Base-by-base conservation (phyloP, 176 grass and related monocot species). In the Rhynchospora tenuis region DNA sequence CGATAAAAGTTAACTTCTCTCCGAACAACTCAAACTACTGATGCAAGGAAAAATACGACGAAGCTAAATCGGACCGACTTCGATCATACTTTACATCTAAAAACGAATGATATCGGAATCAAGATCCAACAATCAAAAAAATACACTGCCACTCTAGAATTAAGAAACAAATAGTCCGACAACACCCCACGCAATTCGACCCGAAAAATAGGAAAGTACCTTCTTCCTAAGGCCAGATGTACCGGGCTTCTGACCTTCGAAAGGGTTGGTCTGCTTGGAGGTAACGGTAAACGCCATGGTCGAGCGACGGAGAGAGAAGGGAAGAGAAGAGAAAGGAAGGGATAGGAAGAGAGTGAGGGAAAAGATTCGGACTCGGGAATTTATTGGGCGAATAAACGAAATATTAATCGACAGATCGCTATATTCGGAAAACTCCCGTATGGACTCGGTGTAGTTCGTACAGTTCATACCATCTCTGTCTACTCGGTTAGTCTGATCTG, bases 221-320 rank as follows among this genome's bases (percentile, higher is more conserved):
- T 95, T 98, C 86, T 98, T 98, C 44, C 96, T 78, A 61, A 98
- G 96, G 78, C 96, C 96, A 67, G 96, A 98, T 51, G 96, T 98
- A 24, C 96, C 96, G 52, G 96, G 96, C 88, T 98, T 98, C 89
- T 98, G 96, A 63, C 96, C 96, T 7, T 98, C 96, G 84, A 90
- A 89, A 65, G 93, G 93, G 77, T 64, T 88, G 79, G 91, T 97
- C 48, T 80, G 79, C 87, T 93, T 91, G 87, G 88, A 89, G 50
- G 84, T 81, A 31, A 86, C 89, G 2, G 83, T 80, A 83, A 91
- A 93, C 78, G 86, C 93, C 93, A 97, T 97, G 63, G 31, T 63
- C 78, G 86, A 4, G 45, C 65, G 73, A 15, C 57, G 13, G 44
- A 33, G 88, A 58, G 64, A 84, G 46, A 31, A 42, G 2, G 20